Evolutionary conservation across 2,329 filamentous ascomycete genomes (phyloP), one percentile per base, ranked within the genome.

Genomic region (Curvularia hawaiiensis): DNA sequence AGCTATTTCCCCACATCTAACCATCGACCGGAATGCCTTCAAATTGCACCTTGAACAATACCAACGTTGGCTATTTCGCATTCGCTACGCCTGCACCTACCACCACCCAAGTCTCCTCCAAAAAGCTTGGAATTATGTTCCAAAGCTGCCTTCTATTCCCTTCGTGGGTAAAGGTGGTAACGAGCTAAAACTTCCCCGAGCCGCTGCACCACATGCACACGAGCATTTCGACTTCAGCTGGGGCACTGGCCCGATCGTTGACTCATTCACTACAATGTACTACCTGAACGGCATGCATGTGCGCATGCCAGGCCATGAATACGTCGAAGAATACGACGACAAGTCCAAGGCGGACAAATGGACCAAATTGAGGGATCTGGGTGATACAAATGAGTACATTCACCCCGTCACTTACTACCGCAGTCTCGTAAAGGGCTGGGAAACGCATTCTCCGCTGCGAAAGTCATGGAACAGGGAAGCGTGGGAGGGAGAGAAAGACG

Each of bases 331-430:
- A 3, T 73, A 65, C 48, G 53, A 72, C 43, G 46, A 52, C 3
- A 39, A 75, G 1, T 70, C 77, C 48, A 73, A 76, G 1, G 65
- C 70, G 7, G 74, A 70, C 14, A 76, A 75, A 18, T 68, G 70
- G 16, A 60, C 66, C 5, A 79, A 78, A 0, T 66, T 78, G 7
- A 66, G 73, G 6, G 72, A 75, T 0, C 64, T 81, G 7, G 70
- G 75, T 11, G 69, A 79, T 9, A 83, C 82, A 3, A 75, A 80
- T 57, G 81, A 84, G 61, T 83, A 82, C 59, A 79, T 84, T 10
- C 82, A 84, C 57, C 78, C 82, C 6, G 65, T 76, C 12, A 70
- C 70, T 11, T 53, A 67, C 41, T 67, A 70, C 31, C 73, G 73
- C 52, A 58, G 62, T 18, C 52, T 70, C 9, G 58, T 72, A 14